These are phyloP conservation scores for Cenchrus fungigraminus DNA, from an alignment of 176 grass and related monocot genomes.

Conservation along the genomic window DNA sequence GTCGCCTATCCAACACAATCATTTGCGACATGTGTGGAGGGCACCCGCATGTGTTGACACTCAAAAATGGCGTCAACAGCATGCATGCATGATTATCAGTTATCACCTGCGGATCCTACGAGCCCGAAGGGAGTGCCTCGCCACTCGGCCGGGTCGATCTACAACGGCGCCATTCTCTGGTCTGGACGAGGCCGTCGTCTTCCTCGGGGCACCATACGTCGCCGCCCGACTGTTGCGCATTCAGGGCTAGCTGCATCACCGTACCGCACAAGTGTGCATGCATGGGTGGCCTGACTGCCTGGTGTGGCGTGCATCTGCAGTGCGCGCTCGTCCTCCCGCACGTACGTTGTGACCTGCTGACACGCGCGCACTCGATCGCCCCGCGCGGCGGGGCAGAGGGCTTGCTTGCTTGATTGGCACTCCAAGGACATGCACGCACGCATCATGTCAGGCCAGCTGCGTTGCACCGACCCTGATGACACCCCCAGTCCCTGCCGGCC, in stretches of 20 bases:
- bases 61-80: too few species aligned
- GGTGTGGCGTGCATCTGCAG: neutral
- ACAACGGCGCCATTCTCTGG: too few species aligned
- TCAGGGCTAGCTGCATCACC: too few species aligned
- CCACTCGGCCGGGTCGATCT: too few species aligned
- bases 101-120: too few species aligned
- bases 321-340: neutral
- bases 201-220: too few species aligned
- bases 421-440: slow-evolving; percentile 13
- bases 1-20: slow-evolving; percentile 46
- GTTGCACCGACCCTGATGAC: neutral
- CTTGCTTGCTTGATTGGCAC: slow-evolving; percentile 7
- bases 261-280: too few species aligned
- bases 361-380: neutral
- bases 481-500: too few species aligned
- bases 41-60: neutral
- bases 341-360: neutral
- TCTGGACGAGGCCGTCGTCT: too few species aligned
- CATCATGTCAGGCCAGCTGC: slow-evolving; percentile 23
- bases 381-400: neutral
- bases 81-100: too few species aligned
- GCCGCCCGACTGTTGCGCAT: neutral
- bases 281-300: too few species aligned
- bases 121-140: too few species aligned
- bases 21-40: slow-evolving; percentile 39